Conservation (phyloP, 192 early-diverging fungal species). For the Backusella parvicylindrica region DNA sequence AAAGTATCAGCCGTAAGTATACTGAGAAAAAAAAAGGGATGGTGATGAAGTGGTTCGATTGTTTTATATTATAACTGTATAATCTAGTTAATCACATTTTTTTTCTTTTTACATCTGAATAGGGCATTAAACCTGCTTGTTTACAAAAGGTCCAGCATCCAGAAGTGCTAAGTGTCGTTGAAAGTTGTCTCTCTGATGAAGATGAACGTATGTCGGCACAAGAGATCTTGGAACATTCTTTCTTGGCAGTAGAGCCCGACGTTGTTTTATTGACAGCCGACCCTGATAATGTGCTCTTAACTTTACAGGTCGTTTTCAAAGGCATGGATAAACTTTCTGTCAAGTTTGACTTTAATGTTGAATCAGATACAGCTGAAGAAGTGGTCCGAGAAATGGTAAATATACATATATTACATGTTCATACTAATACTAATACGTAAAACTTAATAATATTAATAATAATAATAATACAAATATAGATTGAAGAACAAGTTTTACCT, state of each 20-base stretch:
- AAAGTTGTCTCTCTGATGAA: slow-evolving; percentile 62
- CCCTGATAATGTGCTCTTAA: slow-evolving; percentile 41
- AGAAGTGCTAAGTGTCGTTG: slow-evolving; percentile 62
- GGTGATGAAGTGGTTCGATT: neutral
- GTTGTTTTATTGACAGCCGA: slow-evolving; percentile 43
- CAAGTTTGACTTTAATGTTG: slow-evolving; percentile 80
- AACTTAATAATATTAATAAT: neutral
- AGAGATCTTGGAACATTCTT: slow-evolving; percentile 52
- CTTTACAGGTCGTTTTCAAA: slow-evolving; percentile 50
- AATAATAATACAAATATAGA: slow-evolving; percentile 37
- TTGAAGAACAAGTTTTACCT: slow-evolving; percentile 75
- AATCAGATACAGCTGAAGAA: slow-evolving; percentile 67
- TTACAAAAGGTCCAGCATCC: slow-evolving; percentile 54
- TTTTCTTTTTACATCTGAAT: neutral
- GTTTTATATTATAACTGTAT: neutral
- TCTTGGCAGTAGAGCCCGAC: slow-evolving; percentile 46
- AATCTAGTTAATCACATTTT: neutral
- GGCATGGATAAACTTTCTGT: slow-evolving; percentile 64
- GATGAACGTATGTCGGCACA: slow-evolving; percentile 47
- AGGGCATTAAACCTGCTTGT: slow-evolving; percentile 70
- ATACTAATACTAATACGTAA: no score
- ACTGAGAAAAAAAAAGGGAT: neutral
- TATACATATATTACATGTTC: neutral
- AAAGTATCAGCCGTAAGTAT: slow-evolving; percentile 62
- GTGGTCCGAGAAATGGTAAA: slow-evolving; percentile 68